phyloP scores from a whole-genome alignment of 441 rosid genomes.

The Gossypium lobatum region DNA sequence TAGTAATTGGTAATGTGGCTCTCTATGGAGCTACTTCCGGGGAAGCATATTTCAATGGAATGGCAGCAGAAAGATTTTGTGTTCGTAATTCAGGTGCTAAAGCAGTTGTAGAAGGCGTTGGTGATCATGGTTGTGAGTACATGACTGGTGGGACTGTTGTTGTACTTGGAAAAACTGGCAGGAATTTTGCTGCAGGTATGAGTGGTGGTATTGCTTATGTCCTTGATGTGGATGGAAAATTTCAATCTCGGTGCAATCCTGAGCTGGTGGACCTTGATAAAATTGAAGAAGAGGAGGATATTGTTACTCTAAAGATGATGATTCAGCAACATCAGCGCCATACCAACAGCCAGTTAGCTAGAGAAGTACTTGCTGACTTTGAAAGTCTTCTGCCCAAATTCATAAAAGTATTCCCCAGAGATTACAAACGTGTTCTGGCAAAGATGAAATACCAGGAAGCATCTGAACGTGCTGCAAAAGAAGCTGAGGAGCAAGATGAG shows the following conservation, averaged over 20 bases:
- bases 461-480: constrained; percentile 34
- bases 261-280: constrained; percentile 96
- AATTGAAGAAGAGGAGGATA: constrained; percentile 92
- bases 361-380: constrained; percentile 79
- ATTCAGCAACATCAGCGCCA: constrained; percentile 97
- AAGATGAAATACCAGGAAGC: constrained; percentile 55
- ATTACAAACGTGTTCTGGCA: constrained; percentile 89
- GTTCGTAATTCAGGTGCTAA: constrained; percentile 99
- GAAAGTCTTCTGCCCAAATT: constrained; percentile 74
- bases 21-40: constrained; percentile 94
- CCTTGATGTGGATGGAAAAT: constrained; percentile 78
- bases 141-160: constrained; percentile 99
- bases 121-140: constrained; percentile 99
- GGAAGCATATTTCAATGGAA: constrained; percentile 96
- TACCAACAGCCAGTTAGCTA: constrained; percentile 85
- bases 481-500: constrained; percentile 56
- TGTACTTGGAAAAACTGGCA: constrained; percentile 96
- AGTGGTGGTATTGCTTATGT: constrained; percentile 99
- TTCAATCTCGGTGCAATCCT: constrained; percentile 76
- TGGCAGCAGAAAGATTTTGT: constrained; percentile 99
- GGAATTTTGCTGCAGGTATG: constrained; percentile 99
- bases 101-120: constrained; percentile 99
- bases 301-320: constrained; percentile 84
- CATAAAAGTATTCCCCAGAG: constrained; percentile 94
- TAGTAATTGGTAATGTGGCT: constrained; percentile 97